Evolutionary conservation across 1,284 basidiomycete species (phyloP).

Genomic region (Cryptococcus hybrid): DNA sequence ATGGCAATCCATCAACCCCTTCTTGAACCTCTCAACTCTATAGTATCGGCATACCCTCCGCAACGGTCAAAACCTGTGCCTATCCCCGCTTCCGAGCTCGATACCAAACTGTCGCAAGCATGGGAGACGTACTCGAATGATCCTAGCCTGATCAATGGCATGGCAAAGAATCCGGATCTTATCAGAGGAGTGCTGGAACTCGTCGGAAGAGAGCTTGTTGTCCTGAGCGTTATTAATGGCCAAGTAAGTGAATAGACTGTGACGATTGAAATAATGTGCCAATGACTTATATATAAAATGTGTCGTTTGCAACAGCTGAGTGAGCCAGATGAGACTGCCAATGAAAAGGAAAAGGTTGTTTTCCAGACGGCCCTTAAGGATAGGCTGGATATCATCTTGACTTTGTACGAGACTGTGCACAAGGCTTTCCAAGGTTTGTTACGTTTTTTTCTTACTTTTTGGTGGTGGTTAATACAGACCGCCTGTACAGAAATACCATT

Average conservation of each 20-base stretch:
- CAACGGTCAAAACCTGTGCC: conserved; percentile 1
- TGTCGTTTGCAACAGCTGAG: conserved; percentile 14
- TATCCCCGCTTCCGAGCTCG: conserved; percentile 7
- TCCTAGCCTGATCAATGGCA: conserved; percentile 1
- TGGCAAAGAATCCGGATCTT: conserved; percentile 20
- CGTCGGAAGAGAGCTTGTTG: conserved; percentile 34
- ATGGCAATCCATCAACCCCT: conserved; percentile 5
- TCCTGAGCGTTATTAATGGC: conserved; percentile 23
- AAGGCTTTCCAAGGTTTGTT: conserved; percentile 18
- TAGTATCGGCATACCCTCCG: conserved; percentile 6
- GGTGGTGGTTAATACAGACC: not conserved
- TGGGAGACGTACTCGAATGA: conserved; percentile 13
- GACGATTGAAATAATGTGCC: not conserved
- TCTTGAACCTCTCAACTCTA: not conserved
- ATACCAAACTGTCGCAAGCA: conserved; percentile 2
- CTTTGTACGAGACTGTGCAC: conserved; percentile 36
- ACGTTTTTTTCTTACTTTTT: not conserved
- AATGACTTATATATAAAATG: too few species aligned
- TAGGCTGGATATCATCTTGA: conserved; percentile 39
- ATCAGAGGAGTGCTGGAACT: conserved; percentile 34
- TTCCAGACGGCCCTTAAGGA: conserved; percentile 35
- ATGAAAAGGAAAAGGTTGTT: conserved; percentile 14
- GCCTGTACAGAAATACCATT: conserved; percentile 14
- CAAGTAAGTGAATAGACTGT: conserved; percentile 20
- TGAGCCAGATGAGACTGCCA: conserved; percentile 19